Evolutionary conservation across 2,329 filamentous ascomycete genomes (phyloP), one percentile per base, ranked within the genome.

Genomic region (Botryosphaeria dothidea): DNA sequence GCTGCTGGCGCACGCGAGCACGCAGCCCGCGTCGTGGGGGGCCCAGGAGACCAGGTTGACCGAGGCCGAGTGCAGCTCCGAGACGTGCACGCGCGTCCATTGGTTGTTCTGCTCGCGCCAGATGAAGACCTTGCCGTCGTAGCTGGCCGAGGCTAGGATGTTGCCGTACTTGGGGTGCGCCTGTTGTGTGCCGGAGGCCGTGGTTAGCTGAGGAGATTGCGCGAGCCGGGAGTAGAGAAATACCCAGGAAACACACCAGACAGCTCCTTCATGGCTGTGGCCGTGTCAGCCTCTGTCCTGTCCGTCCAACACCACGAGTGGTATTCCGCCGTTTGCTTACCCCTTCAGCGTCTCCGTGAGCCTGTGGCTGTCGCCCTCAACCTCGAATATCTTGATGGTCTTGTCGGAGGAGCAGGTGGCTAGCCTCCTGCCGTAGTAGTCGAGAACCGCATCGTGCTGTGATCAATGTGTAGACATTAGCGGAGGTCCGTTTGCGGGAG

Each of bases 351-450:
- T 99, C 82, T 98, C 94, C 36, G 92, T 87, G 72, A 98, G 83
- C 69, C 92, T 88, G 80, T 99, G 94, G 71, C 90, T 87, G 72
- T 98, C 93, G 74, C 93, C 92, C 74, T 98, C 94, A 64, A 99
- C 90, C 81, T 99, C 95, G 77, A 97, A 99, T 76, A 99, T 98
- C 84, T 98, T 98, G 84, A 99, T 96, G 54, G 94, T 98, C 78
- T 95, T 93, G 82, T 99, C 95, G 70, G 94, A 97, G 38, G 93
- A 97, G 81, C 95, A 98, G 70, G 95, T 99, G 68, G 95, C 95
- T 72, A 99, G 88, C 75, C 94, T 91, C 71, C 95, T 90, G 75
- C 95, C 95, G 80, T 98, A 99, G 84, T 98, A 99, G 80, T 99
- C 95, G 76, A 99, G 90, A 70, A 96, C 94, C 69, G 95, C 95